Percentiles rank a stretch among this genome's conserved stretches.
phyloP scores from a whole-genome alignment of 2,329 filamentous ascomycete species.

The Beauveria pseudobassiana region DNA sequence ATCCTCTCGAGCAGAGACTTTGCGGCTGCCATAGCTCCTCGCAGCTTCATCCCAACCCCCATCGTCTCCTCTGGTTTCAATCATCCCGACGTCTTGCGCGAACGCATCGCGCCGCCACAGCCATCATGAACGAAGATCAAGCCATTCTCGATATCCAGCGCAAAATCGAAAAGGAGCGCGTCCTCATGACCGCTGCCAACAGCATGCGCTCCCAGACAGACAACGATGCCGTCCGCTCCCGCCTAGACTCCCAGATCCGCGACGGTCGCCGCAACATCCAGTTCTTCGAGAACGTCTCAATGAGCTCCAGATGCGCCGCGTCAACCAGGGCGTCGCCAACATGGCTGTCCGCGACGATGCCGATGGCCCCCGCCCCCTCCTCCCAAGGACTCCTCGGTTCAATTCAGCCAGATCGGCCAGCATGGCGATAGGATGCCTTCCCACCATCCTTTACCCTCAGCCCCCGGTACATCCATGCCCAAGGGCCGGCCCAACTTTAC shows the following conservation, averaged over 20 bases:
- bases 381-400: slow-evolving; percentile 57
- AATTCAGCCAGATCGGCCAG: slow-evolving; percentile 52
- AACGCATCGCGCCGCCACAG: slow-evolving; percentile 31
- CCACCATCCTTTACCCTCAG: slow-evolving; percentile 60
- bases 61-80: not conserved
- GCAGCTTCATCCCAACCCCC: not conserved
- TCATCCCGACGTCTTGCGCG: slow-evolving; percentile 26
- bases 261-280: slow-evolving; percentile 89
- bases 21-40: not conserved
- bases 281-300: slow-evolving; percentile 91
- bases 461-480: slow-evolving; percentile 58
- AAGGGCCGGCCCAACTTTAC: slow-evolving; percentile 85
- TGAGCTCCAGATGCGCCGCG: slow-evolving; percentile 76
- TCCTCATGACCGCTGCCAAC: slow-evolving; percentile 87
- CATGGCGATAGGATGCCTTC: slow-evolving; percentile 73
- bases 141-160: slow-evolving; percentile 73
- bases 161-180: slow-evolving; percentile 98
- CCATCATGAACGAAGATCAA: slow-evolving; percentile 57
- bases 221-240: slow-evolving; percentile 84
- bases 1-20: not conserved
- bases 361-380: slow-evolving; percentile 57
- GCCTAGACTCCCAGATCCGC: slow-evolving; percentile 88
- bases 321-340: slow-evolving; percentile 58
- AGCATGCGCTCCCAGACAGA: slow-evolving; percentile 93
- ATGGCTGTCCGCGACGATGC: slow-evolving; percentile 45